phyloP scores from a whole-genome alignment of 179 eudicot species.

The Dionaea muscipula region DNA sequence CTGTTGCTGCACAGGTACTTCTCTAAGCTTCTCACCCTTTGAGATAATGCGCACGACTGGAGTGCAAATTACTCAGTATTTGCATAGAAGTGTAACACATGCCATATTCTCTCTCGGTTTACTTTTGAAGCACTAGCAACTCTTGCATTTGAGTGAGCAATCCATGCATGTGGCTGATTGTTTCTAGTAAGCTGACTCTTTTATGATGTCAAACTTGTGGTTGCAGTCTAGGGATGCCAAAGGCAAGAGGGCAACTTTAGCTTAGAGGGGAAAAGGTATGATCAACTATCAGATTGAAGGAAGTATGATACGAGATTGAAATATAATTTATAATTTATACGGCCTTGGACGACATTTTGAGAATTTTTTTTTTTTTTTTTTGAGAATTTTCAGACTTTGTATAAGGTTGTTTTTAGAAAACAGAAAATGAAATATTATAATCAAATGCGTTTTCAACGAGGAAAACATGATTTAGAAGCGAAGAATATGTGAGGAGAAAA shows the following conservation, averaged over 20 bases:
- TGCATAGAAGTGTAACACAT: not conserved
- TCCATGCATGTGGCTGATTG: not conserved
- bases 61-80: not conserved
- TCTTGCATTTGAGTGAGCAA: not conserved
- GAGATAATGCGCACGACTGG: too few relatives aligned
- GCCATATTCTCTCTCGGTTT: not conserved
- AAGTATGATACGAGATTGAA: too few relatives aligned
- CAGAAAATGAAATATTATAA: too few relatives aligned
- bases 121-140: not conserved
- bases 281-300: not conserved
- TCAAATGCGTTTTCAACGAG: too few relatives aligned
- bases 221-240: conserved; percentile 81
- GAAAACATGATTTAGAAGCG: too few relatives aligned
- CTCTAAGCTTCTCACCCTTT: conserved; percentile 15
- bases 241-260: conserved; percentile 92
- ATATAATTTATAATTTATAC: too few relatives aligned
- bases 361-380: too few relatives aligned
- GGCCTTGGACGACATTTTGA: too few relatives aligned
- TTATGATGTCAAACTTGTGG: conserved; percentile 4
- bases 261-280: conserved; percentile 14
- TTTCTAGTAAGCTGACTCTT: not conserved
- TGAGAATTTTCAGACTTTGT: too few relatives aligned
- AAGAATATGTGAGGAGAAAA: too few relatives aligned
- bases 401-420: too few relatives aligned
- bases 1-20: conserved; percentile 68